Conservation (phyloP, 2,329 filamentous ascomycete species). For the Didymella arachidicola region DNA sequence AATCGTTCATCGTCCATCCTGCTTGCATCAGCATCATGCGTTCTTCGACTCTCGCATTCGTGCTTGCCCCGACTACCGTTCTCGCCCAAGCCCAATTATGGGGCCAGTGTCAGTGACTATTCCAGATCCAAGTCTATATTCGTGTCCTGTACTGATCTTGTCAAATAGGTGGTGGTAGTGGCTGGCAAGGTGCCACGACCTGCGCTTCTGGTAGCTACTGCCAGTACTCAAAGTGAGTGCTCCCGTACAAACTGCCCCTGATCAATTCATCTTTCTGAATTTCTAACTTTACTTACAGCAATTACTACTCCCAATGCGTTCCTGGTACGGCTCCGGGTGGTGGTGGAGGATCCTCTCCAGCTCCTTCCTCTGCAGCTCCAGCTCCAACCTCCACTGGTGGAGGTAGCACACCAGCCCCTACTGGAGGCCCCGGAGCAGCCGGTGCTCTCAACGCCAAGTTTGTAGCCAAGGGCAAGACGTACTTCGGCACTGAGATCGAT, state of each 20-base stretch:
- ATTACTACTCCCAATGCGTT: background rate
- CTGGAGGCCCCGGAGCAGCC: background rate
- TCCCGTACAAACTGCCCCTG: background rate
- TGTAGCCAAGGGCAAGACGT: slow-evolving; percentile 1
- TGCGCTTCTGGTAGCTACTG: background rate
- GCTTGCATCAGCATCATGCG: background rate
- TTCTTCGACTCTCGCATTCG: background rate
- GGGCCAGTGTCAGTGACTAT: background rate
- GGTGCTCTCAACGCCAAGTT: background rate
- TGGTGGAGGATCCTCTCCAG: background rate
- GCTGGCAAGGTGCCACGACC: background rate
- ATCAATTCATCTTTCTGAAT: background rate
- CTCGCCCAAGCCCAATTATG: background rate
- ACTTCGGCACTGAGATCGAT: slow-evolving; percentile 6
- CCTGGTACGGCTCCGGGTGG: background rate
- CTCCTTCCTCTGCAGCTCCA: background rate
- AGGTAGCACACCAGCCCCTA: background rate
- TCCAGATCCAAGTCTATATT: background rate
- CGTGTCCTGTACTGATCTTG: background rate
- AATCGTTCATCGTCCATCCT: background rate
- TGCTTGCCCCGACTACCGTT: background rate
- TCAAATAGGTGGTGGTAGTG: background rate
- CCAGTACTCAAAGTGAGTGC: background rate
- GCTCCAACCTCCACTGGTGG: background rate
- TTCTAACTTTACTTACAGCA: background rate